Evolutionary conservation across 495 filamentous ascomycete genomes (phyloP).

Genomic region (Aspergillus avenaceus): DNA sequence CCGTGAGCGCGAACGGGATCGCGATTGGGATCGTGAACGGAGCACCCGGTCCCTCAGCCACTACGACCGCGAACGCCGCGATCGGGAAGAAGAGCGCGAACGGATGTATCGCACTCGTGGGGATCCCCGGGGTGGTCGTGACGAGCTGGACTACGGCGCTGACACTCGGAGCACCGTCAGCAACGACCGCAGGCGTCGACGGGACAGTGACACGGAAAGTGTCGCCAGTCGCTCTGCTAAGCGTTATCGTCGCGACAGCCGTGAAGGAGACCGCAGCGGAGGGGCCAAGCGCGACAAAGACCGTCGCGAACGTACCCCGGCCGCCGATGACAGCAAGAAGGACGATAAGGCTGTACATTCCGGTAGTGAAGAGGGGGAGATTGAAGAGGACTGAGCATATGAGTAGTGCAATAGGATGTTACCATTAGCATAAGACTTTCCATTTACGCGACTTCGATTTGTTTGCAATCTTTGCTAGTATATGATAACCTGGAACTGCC

Average conservation of each 20-base stretch:
- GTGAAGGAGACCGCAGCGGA: conserved; percentile 48
- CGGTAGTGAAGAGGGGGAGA: conserved; percentile 97
- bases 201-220: conserved; percentile 73
- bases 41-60: conserved; percentile 41
- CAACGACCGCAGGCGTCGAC: conserved; percentile 52
- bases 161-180: conserved; percentile 59
- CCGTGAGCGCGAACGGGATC: conserved; percentile 41
- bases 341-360: conserved; percentile 69
- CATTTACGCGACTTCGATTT: too few relatives aligned
- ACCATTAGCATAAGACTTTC: too few relatives aligned
- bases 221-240: conserved; percentile 57
- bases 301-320: conserved; percentile 52
- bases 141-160: conserved; percentile 86
- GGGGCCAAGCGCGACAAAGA: conserved; percentile 61
- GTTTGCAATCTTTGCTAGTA: too few relatives aligned
- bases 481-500: too few relatives aligned
- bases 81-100: conserved; percentile 81
- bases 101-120: conserved; percentile 77
- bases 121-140: conserved; percentile 66
- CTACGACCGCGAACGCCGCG: conserved; percentile 69
- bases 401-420: not conserved
- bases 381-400: conserved; percentile 68
- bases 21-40: conserved; percentile 54
- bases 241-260: conserved; percentile 42
- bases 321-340: conserved; percentile 43